Evolutionary conservation across 2,329 filamentous ascomycete genomes (phyloP), one percentile per base, ranked within the genome.

Genomic region (Sporothrix schenckii): DNA sequence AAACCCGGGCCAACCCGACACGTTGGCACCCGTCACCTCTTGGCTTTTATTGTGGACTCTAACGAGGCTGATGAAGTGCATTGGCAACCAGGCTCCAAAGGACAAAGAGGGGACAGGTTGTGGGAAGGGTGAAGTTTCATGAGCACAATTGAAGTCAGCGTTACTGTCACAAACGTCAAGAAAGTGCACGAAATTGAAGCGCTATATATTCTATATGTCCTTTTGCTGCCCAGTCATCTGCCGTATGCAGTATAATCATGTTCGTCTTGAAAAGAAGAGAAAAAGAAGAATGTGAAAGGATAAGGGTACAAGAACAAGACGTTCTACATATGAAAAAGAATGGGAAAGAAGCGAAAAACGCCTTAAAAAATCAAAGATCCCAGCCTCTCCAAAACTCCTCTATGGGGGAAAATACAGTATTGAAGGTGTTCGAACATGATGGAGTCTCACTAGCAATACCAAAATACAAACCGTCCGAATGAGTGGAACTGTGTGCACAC

Each of bases 331-430:
- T 30, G 19, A 69, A 53, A 24, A 44, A 39, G 11, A 7, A 34
- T 14, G 4, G 52, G 10, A 65, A 67, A n/a, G 39, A 24, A 49
- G n/a, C 24, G 10, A 30, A 50, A 21, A 14, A 49, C 27, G 44
- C 27, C 27, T 30, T 13, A 54, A 24, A 50, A 66, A n/a, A 50
- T 16, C 34, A 41, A 50, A 54, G 24, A 69, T 65, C 19, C 27
- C 39, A 66, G 34, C 63, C 41, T 30, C 65, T 56, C 69, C 69
- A 50, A 71, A 73, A 72, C 69, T 71, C 72, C 69, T 72, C 71
- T 71, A 71, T 71, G 47, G 52, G 24, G 56, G 66, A 72, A 67
- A 41, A 68, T 27, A 69, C 68, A 71, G 50, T 30, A 72, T 61
- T 24, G 19, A 44, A 44, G n/a, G 19, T 14, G 41, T 61, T 61